Base-by-base conservation (phyloP, 768 basidiomycete genomes). In the Phylloporus arenicola region DNA sequence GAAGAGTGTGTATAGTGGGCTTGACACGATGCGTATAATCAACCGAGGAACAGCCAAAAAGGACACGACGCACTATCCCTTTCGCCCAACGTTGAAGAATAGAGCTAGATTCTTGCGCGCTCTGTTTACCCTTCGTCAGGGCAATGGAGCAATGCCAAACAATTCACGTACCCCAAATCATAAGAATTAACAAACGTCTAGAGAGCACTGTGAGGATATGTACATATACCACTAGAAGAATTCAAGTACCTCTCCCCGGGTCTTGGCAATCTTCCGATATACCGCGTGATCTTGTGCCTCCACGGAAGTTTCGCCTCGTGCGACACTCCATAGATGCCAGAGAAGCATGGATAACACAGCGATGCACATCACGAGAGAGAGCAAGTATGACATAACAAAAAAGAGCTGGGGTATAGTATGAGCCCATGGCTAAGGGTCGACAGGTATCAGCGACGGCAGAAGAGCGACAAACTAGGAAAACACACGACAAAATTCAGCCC, bases 111-210 rank as follows among this genome's bases (percentile, higher is more conserved):
- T 98, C 59, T 74, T 75, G 45, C 72, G 68, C 60, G 22, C 80
- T 80, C 60, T 43, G 40, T 35, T 9, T 4, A 19, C 7, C 10
- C 14, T 50, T 33, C 10, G 55, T 27, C 11, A 29, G 14, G 22
- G 19, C 29, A 8, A 24, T 16, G 19, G 40, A 43, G 13, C 20
- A 9, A n/a, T 13, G 12, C 11, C n/a, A 49, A 46, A 17, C 7
- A 24, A 50, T 47, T 11, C 24, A 61, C 76, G 37, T 63, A 85
- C 79, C 93, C 95, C 4, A 95, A 71, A 64, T 98, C 89, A 63
- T 92, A 99, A 2, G 88, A 92, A 60, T 97, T 97, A 11, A 91
- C 75, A 60, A 93, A 98, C 1, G 72, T 72, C 88, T 90, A 34
- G 12, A 53, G 24, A 40, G 54, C 12, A 39, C 33, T 35, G 24